phyloP scores from a whole-genome alignment of 768 basidiomycete species.

The Mycena haematopus region DNA sequence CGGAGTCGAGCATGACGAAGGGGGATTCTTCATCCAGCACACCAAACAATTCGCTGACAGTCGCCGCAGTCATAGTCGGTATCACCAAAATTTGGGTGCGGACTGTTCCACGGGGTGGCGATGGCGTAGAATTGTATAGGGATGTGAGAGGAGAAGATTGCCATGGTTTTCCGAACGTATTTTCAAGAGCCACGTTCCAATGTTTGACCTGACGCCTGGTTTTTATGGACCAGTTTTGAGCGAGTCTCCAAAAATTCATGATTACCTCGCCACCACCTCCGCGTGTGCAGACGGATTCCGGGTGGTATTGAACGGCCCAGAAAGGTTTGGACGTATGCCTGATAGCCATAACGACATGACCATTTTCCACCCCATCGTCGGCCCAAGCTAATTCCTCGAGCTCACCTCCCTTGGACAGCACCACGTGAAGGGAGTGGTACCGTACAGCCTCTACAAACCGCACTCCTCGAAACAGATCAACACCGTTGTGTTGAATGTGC shows the following conservation, averaged over 20 bases:
- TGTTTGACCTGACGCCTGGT: conserved; percentile 44
- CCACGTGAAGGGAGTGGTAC: conserved; percentile 80
- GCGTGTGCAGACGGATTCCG: conserved; percentile 79
- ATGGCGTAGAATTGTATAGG: conserved; percentile 33
- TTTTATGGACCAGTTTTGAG: conserved; percentile 59
- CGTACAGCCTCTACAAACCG: conserved; percentile 66
- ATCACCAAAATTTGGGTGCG: conserved; percentile 48
- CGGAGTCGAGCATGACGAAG: conserved; percentile 79
- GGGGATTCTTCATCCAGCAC: conserved; percentile 62
- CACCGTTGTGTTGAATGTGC: conserved; percentile 59
- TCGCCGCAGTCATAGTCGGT: conserved; percentile 47
- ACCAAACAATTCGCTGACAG: conserved; percentile 68
- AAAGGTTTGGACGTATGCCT: conserved; percentile 71
- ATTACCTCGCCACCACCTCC: conserved; percentile 73
- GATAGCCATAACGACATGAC: conserved; percentile 75
- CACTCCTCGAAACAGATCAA: conserved; percentile 67
- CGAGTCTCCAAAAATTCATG: conserved; percentile 76
- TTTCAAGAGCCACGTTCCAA: conserved; percentile 48
- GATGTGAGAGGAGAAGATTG: conserved; percentile 48
- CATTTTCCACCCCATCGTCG: conserved; percentile 70
- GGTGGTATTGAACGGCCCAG: conserved; percentile 92
- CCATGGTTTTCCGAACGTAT: conserved; percentile 62
- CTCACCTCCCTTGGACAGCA: conserved; percentile 50
- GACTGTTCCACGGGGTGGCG: conserved; percentile 32
- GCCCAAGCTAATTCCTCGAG: conserved; percentile 78